Percentiles rank a stretch among this genome's conserved stretches.
Evolutionary conservation across 2,329 filamentous ascomycete genomes (phyloP).

Genomic region (Aspergillus udagawae): DNA sequence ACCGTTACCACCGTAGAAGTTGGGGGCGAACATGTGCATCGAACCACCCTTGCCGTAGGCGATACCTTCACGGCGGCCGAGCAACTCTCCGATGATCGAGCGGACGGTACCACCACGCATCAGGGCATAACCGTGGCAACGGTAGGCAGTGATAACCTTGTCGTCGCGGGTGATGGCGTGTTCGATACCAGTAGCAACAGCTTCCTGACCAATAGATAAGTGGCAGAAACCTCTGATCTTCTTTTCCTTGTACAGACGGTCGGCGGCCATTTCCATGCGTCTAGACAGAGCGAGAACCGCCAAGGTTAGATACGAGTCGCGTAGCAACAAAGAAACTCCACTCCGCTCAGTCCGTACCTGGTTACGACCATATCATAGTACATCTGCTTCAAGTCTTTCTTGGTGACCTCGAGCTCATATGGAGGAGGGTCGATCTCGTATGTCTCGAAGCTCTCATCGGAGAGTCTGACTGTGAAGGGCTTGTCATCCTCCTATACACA

Average conservation of each 20-base stretch:
- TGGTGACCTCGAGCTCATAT: constrained; percentile 89
- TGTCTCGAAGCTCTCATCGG: constrained; percentile 98
- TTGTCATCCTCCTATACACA: constrained; percentile 77
- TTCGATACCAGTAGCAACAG: constrained; percentile 94
- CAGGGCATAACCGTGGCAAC: constrained; percentile 96
- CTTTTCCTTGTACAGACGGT: constrained; percentile 99
- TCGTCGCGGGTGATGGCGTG: constrained; percentile 88
- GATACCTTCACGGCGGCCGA: constrained; percentile 93
- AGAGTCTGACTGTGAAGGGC: constrained; percentile 85
- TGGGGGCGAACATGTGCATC: constrained; percentile 99
- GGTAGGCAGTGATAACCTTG: constrained; percentile 96
- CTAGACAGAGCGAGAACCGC: constrained; percentile 43
- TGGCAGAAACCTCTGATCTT: constrained; percentile 99
- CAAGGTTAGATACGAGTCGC: background rate
- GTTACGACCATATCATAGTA: constrained; percentile 96
- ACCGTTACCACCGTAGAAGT: constrained; percentile 98
- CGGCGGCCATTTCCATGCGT: constrained; percentile 99
- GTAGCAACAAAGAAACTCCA: background rate
- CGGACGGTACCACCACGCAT: constrained; percentile 91
- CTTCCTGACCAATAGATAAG: constrained; percentile 95
- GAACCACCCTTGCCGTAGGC: constrained; percentile 98
- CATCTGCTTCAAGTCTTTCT: constrained; percentile 98
- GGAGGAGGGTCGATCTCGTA: constrained; percentile 96
- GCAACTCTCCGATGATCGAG: constrained; percentile 91
- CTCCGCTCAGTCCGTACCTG: constrained; percentile 58